These are phyloP conservation scores for Elongisporangium senticosum DNA, from an alignment of 352 stramenopile species.

Conservation along the genomic window DNA sequence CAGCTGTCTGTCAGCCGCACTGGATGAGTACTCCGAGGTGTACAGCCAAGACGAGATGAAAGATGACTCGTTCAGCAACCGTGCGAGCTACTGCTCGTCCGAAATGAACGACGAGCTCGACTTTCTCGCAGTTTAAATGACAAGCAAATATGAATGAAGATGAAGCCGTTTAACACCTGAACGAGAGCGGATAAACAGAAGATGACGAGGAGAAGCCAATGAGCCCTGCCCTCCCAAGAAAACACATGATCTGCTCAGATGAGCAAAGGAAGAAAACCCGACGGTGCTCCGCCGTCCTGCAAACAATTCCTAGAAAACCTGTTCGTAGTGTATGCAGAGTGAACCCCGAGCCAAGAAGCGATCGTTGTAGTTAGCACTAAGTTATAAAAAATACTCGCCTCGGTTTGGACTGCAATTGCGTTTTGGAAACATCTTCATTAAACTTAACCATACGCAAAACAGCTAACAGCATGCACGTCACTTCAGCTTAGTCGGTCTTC, in stretches of 20 bases:
- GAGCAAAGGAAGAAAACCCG: background rate
- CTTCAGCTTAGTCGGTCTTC: constrained; percentile 42
- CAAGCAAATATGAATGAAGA: background rate
- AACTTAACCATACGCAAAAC: background rate
- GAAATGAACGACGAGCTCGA: constrained; percentile 18
- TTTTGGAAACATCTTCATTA: background rate
- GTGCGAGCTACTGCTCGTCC: constrained; percentile 21
- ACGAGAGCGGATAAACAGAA: background rate
- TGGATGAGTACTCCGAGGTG: constrained; percentile 17
- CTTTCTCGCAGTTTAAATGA: background rate
- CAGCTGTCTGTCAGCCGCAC: constrained; percentile 19
- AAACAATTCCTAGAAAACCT: constrained; percentile 2
- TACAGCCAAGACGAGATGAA: constrained; percentile 1
- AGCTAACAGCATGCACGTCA: background rate
- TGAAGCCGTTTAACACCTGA: background rate
- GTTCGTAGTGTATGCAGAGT: background rate
- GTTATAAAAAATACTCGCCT: background rate
- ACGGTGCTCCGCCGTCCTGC: background rate
- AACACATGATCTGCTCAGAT: background rate
- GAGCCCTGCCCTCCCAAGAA: background rate
- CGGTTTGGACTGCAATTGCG: background rate
- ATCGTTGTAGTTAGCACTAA: background rate
- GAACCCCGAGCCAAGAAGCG: background rate
- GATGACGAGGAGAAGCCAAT: background rate
- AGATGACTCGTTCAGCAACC: constrained; percentile 15